Evolutionary conservation across 2,329 filamentous ascomycete genomes (phyloP).

Genomic region (Colletotrichum eremochloae): DNA sequence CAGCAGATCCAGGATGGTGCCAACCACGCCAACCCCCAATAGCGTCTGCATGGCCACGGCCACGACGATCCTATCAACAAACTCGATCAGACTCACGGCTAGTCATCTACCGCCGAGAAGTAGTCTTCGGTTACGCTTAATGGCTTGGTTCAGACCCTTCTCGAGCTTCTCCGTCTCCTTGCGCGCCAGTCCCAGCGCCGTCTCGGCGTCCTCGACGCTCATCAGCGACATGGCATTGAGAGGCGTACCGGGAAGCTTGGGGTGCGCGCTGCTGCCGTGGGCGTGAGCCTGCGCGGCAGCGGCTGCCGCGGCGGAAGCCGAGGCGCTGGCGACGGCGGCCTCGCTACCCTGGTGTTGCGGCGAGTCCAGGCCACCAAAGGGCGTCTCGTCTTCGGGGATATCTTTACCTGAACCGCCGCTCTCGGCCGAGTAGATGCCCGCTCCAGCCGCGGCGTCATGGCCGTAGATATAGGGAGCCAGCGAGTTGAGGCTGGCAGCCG

Average conservation of each 20-base stretch:
- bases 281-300: slow-evolving; percentile 29
- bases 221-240: slow-evolving; percentile 67
- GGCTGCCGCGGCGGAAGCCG: slow-evolving; percentile 19
- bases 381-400: slow-evolving; percentile 44
- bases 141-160: slow-evolving; percentile 70
- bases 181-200: slow-evolving; percentile 62
- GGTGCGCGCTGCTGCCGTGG: slow-evolving; percentile 20
- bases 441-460: slow-evolving; percentile 59
- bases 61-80: slow-evolving; percentile 39
- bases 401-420: slow-evolving; percentile 42
- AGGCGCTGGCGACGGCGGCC: slow-evolving; percentile 17
- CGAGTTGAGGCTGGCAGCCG: slow-evolving; percentile 65
- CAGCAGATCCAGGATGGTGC: slow-evolving; percentile 41
- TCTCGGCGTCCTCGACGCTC: slow-evolving; percentile 74
- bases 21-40: slow-evolving; percentile 41
- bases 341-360: slow-evolving; percentile 30
- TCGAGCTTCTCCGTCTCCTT: slow-evolving; percentile 74
- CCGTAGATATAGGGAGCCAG: slow-evolving; percentile 70
- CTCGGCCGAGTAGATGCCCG: slow-evolving; percentile 55
- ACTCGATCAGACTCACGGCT: slow-evolving; percentile 33
- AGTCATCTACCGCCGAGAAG: slow-evolving; percentile 52
- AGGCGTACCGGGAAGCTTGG: slow-evolving; percentile 46
- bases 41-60: slow-evolving; percentile 43
- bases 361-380: slow-evolving; percentile 42
- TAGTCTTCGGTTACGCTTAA: slow-evolving; percentile 71